phyloP scores from a whole-genome alignment of 306 rosid genomes.

The Abrus pulchellus region DNA sequence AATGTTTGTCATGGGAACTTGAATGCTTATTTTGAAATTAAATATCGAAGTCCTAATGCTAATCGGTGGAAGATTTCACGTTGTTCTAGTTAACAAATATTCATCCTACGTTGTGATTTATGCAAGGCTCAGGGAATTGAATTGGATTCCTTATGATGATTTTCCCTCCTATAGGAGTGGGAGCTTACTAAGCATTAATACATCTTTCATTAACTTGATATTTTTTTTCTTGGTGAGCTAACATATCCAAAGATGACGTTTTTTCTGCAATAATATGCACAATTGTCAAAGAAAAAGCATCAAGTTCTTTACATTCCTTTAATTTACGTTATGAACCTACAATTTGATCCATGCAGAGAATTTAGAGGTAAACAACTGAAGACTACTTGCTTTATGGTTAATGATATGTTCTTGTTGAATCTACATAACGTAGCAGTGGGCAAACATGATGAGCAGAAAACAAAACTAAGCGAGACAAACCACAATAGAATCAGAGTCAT shows the following conservation, averaged over 20 bases:
- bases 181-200: not conserved
- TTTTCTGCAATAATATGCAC: not conserved
- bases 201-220: not conserved
- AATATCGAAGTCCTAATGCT: not conserved
- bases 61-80: not conserved
- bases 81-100: not conserved
- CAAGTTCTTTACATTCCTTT: slow-evolving; percentile 4
- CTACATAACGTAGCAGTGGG: not conserved
- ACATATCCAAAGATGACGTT: not conserved
- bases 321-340: not conserved
- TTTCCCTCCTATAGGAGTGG: not conserved
- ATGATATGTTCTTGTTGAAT: slow-evolving; percentile 14
- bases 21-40: slow-evolving; percentile 18
- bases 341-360: not conserved
- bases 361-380: not conserved
- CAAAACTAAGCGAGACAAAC: not conserved
- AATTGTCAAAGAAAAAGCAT: not conserved
- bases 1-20: not conserved
- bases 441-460: not conserved
- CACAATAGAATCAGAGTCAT: not conserved
- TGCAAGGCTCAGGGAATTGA: not conserved
- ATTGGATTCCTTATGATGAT: not conserved
- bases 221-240: not conserved
- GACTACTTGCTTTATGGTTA: not conserved
- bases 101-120: not conserved